phyloP scores from a whole-genome alignment of 495 filamentous ascomycete genomes.

The Penicillium waksmanii region DNA sequence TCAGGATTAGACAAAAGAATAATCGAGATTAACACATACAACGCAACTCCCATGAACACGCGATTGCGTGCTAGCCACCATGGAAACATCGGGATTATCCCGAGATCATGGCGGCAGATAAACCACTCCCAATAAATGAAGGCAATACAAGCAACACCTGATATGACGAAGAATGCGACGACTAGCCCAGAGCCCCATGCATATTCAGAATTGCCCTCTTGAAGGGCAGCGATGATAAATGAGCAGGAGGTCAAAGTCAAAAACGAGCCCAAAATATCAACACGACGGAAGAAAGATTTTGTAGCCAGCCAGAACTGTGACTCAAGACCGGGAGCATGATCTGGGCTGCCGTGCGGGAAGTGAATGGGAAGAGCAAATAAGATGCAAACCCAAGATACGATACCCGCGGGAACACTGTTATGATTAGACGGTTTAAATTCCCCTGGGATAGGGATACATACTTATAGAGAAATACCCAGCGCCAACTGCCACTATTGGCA shows the following conservation, averaged over 20 bases:
- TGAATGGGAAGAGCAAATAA: slow-evolving; percentile 1
- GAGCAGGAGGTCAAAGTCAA: slow-evolving; percentile 16
- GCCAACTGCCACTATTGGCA: slow-evolving; percentile 41
- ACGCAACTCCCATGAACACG: slow-evolving; percentile 18
- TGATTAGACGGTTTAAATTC: background rate
- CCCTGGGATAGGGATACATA: slow-evolving; percentile 18
- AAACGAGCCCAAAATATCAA: background rate
- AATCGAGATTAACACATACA: slow-evolving; percentile 14
- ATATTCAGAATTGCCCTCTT: slow-evolving; percentile 53
- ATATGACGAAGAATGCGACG: slow-evolving; percentile 40
- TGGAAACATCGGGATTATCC: slow-evolving; percentile 27
- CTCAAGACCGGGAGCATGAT: background rate
- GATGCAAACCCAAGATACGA: slow-evolving; percentile 2
- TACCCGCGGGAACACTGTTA: slow-evolving; percentile 16
- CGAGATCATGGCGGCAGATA: background rate
- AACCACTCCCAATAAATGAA: slow-evolving; percentile 16
- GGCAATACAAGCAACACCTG: slow-evolving; percentile 24
- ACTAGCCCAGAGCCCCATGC: slow-evolving; percentile 41
- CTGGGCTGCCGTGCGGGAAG: background rate
- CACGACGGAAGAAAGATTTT: slow-evolving; percentile 1
- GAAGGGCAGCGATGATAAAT: slow-evolving; percentile 55
- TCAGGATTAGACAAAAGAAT: background rate
- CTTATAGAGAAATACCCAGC: slow-evolving; percentile 50
- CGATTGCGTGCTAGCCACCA: slow-evolving; percentile 27
- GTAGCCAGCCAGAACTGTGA: background rate